Conservation (phyloP, 768 basidiomycete genomes). For the Amanita polypyramis region DNA sequence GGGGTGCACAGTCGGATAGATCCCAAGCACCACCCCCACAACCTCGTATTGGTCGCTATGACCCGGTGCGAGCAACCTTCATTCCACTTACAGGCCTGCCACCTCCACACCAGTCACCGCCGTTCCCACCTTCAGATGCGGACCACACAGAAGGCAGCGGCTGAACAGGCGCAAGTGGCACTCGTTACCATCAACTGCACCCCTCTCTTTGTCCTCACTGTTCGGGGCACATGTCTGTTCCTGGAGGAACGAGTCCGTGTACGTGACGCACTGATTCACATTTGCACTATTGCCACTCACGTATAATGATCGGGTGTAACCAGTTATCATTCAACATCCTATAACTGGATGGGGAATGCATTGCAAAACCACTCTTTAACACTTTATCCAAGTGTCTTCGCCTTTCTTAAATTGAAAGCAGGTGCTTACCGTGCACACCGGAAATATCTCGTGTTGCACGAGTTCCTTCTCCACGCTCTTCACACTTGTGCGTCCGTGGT, state of each 20-base stretch:
- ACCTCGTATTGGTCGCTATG: slow-evolving; percentile 35
- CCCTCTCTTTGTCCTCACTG: not conserved
- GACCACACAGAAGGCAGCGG: not conserved
- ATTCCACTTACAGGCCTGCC: slow-evolving; percentile 9
- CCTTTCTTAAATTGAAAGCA: not conserved
- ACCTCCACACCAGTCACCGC: not conserved
- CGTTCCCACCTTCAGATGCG: not conserved
- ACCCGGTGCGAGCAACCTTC: slow-evolving; percentile 39
- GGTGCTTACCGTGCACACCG: not conserved
- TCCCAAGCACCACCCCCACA: slow-evolving; percentile 15
- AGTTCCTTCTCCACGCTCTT: not conserved
- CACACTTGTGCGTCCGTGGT: not conserved
- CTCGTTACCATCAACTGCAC: not conserved
- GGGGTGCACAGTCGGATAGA: slow-evolving; percentile 10
- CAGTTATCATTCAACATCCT: slow-evolving; percentile 1
- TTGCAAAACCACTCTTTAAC: not conserved
- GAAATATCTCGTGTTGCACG: not conserved
- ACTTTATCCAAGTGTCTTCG: not conserved
- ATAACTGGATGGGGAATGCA: slow-evolving; percentile 2
- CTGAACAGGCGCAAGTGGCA: not conserved
- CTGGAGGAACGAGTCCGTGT: not conserved
- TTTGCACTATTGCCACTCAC: not conserved
- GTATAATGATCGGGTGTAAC: slow-evolving; percentile 2
- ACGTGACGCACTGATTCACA: not conserved
- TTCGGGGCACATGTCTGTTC: not conserved